Evolutionary conservation across 257 asterid genomes (phyloP), one percentile per base, ranked within the genome.

Genomic region (Ballota nigra): DNA sequence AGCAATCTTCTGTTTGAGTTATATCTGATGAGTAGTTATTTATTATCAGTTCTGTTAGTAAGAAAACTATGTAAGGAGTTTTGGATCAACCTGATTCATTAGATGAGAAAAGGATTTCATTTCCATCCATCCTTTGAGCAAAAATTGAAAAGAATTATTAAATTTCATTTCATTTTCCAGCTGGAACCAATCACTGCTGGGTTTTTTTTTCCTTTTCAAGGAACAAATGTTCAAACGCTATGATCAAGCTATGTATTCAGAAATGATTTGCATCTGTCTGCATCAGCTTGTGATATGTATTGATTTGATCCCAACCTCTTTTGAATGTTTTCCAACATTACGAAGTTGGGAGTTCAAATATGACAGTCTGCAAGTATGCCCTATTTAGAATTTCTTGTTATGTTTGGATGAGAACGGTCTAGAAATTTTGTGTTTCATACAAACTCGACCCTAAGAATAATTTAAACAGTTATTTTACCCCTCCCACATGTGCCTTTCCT

Each of bases 231-330:
- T 66, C 66, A 16, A 38, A 47, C 12, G 34, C 16, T 62, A 49
- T 16, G 3, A 40, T 33, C 69, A 52, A 53, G n/a, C 34, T 6
- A 29, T 36, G 65, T 29, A 18, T 23, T n/a, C 33, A 28, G 31
- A 22, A 49, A 57, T 33, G 13, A 31, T 70, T 62, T 34, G 41
- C 33, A 34, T 66, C 11, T 57, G 22, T 55, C 10, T 66, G 22
- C 13, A 20, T n/a, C 20, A 71, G 73, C 73, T 76, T 26, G 43
- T 31, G 43, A 63, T 6, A 29, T 77, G 33, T 56, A n/a, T 16
- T 36, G 12, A 59, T 58, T 53, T 28, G 53, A 52, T 66, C 23
- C 19, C 23, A 16, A 18, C 18, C 31, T 58, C 36, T 52, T 33
- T 53, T 8, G 4, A 47, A 61, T 69, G 41, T 45, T 40, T 20